Conservation (phyloP, 495 filamentous ascomycete genomes). For the Thozetella sp. region DNA sequence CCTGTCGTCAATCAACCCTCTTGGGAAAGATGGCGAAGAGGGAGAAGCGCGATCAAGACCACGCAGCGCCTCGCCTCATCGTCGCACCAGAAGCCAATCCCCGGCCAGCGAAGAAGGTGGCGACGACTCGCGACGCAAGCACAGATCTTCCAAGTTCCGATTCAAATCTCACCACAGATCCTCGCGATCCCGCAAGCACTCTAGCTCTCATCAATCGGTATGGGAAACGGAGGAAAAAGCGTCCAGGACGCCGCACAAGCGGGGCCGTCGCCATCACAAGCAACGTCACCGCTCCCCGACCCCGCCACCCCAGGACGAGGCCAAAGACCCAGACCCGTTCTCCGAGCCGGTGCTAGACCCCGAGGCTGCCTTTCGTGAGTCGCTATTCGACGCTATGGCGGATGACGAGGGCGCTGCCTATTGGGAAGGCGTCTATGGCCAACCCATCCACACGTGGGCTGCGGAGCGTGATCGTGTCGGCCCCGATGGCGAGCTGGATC, state of each 20-base stretch:
- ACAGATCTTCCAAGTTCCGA: slow-evolving; percentile 40
- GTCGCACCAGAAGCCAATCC: not conserved
- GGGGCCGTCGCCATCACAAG: slow-evolving; percentile 12
- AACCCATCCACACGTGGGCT: slow-evolving; percentile 67
- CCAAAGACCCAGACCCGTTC: slow-evolving; percentile 42
- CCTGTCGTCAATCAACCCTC: slow-evolving; percentile 43
- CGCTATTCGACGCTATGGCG: slow-evolving; percentile 97
- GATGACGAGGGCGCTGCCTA: slow-evolving; percentile 96
- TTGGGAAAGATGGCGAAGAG: slow-evolving; percentile 13
- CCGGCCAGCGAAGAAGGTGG: not conserved
- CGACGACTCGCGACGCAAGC: slow-evolving; percentile 4
- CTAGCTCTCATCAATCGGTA: slow-evolving; percentile 16
- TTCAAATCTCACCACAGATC: slow-evolving; percentile 14
- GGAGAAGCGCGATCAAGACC: slow-evolving; percentile 7
- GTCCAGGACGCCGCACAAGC: not conserved
- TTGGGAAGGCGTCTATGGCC: slow-evolving; percentile 94
- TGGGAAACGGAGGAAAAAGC: not conserved
- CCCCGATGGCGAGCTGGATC: slow-evolving; percentile 65
- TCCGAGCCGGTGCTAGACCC: slow-evolving; percentile 59
- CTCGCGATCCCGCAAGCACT: slow-evolving; percentile 11
- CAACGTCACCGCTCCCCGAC: slow-evolving; percentile 25
- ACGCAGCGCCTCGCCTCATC: not conserved
- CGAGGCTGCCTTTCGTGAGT: slow-evolving; percentile 82
- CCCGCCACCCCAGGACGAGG: slow-evolving; percentile 12
- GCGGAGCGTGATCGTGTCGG: slow-evolving; percentile 15